Percentiles rank a stretch among this genome's conserved stretches.
phyloP scores from a whole-genome alignment of 306 rosid genomes.

The Malus asiatica region DNA sequence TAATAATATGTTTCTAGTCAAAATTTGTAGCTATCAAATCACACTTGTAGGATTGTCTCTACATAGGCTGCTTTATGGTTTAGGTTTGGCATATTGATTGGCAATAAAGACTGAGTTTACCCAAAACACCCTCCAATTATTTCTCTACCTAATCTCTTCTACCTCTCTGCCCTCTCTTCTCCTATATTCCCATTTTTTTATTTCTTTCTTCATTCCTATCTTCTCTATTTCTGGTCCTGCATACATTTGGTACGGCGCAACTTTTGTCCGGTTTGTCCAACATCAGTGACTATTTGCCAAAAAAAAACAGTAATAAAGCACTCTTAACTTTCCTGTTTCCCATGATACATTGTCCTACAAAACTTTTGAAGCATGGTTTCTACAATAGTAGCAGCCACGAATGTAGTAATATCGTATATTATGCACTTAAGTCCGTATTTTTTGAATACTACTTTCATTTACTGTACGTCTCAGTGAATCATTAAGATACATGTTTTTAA shows the following conservation, averaged over 20 bases:
- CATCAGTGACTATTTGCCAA: neutral
- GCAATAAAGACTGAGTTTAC: neutral
- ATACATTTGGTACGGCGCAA: neutral
- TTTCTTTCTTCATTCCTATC: no score
- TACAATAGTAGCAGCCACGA: neutral
- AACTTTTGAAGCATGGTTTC: neutral
- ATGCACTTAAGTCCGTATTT: no score
- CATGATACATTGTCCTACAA: neutral
- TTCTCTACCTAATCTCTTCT: neutral
- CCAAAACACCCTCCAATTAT: neutral
- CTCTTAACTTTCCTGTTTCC: neutral
- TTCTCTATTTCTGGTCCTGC: neutral
- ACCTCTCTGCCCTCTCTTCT: neutral
- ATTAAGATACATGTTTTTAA: no score
- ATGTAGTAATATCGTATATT: no score
- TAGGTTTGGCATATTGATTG: neutral
- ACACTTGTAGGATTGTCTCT: neutral
- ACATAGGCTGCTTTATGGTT: neutral
- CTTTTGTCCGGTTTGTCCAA: neutral
- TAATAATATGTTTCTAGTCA: no score
- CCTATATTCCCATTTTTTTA: no score
- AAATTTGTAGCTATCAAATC: neutral
- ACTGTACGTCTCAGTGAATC: no score
- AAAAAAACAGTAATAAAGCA: neutral
- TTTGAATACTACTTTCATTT: no score